Evolutionary conservation across 441 rosid genomes (phyloP).

Genomic region (Capsella rubella): DNA sequence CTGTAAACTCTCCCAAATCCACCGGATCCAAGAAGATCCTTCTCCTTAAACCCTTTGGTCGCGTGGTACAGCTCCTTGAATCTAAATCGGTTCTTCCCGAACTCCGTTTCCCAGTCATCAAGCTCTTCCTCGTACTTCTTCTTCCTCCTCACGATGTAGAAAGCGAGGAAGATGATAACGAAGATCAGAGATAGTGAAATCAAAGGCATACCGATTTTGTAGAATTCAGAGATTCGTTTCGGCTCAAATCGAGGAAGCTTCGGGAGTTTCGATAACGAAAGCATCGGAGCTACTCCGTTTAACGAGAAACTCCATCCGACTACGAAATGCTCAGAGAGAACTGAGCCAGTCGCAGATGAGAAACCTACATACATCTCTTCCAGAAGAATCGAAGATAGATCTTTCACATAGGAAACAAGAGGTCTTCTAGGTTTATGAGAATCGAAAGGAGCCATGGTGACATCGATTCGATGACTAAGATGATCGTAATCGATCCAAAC

Average conservation of each 20-base stretch:
- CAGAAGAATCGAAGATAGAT: constrained; percentile 60
- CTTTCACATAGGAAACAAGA: constrained; percentile 56
- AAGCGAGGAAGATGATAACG: constrained; percentile 7
- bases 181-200: constrained; percentile 30
- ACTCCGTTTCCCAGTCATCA: constrained; percentile 78
- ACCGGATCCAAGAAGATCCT: constrained; percentile 68
- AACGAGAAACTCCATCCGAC: constrained; percentile 77
- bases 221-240: constrained; percentile 22
- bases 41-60: constrained; percentile 62
- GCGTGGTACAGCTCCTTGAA: constrained; percentile 71
- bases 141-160: constrained; percentile 41
- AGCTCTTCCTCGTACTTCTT: constrained; percentile 59
- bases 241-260: constrained; percentile 50
- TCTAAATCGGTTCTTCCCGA: constrained; percentile 69
- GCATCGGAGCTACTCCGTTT: constrained; percentile 55
- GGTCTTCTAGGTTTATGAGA: constrained; percentile 61
- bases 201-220: constrained; percentile 43
- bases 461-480: constrained; percentile 47
- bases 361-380: constrained; percentile 78
- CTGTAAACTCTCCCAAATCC: constrained; percentile 81
- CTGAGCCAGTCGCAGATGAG: constrained; percentile 81
- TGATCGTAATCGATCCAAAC: constrained; percentile 81
- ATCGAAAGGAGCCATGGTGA: constrained; percentile 61
- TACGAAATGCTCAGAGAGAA: constrained; percentile 69
- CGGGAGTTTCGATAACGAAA: constrained; percentile 66